These are phyloP conservation scores for Calamus simplicifolius DNA, from an alignment of 176 grass and related monocot species.

Conservation along the genomic window DNA sequence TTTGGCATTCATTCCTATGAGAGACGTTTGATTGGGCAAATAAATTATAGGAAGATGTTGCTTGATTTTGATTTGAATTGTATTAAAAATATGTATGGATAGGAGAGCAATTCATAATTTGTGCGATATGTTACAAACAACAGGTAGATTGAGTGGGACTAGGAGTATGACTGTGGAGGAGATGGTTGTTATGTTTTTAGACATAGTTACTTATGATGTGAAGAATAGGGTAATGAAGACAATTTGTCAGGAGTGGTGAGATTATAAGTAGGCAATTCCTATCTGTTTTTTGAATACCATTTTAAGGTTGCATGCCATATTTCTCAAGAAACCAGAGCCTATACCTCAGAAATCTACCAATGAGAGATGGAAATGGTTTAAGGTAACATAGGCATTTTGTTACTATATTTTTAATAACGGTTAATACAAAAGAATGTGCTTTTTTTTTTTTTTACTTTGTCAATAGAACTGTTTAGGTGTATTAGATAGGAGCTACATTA, in stretches of 20 bases:
- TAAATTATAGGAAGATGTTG: too few relatives aligned
- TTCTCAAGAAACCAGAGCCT: not conserved
- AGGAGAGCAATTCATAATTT: not conserved
- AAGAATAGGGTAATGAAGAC: not conserved
- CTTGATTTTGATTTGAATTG: too few relatives aligned
- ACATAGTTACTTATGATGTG: not conserved
- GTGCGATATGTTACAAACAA: not conserved
- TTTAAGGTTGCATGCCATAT: too few relatives aligned
- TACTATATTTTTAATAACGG: too few relatives aligned
- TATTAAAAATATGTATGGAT: too few relatives aligned
- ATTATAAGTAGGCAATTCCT: not conserved
- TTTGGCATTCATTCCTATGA: too few relatives aligned
- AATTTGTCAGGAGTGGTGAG: not conserved
- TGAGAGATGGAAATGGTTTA: not conserved
- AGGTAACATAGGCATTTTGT: too few relatives aligned
- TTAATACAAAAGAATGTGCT: too few relatives aligned
- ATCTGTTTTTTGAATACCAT: not conserved
- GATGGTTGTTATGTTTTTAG: not conserved
- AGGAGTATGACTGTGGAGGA: not conserved
- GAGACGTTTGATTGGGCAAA: too few relatives aligned
- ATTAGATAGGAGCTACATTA: too few relatives aligned
- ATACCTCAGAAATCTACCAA: not conserved
- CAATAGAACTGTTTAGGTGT: too few relatives aligned
- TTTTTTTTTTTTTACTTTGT: too few relatives aligned
- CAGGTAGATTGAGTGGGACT: not conserved